Percentiles rank a stretch among this genome's conserved stretches.
phyloP scores from a whole-genome alignment of 1,284 basidiomycete species.

The Leccinum angustisporum region DNA sequence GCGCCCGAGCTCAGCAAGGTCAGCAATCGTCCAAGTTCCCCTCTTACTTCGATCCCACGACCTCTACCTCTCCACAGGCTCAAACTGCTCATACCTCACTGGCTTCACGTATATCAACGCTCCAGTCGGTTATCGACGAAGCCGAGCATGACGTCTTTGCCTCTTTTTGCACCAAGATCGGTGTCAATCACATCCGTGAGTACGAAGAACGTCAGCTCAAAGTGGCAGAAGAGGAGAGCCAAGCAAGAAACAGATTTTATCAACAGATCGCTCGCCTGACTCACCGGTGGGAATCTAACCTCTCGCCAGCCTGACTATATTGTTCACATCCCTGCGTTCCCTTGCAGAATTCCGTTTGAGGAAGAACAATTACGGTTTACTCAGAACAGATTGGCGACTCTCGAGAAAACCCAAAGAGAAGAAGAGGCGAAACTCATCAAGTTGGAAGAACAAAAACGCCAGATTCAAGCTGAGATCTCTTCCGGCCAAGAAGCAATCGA shows the following conservation, averaged over 20 bases:
- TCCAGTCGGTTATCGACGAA: constrained; percentile 63
- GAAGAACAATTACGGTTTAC: constrained; percentile 67
- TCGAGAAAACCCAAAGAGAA: constrained; percentile 65
- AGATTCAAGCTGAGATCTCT: constrained; percentile 66
- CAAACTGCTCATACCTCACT: constrained; percentile 53
- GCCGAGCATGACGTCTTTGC: constrained; percentile 85
- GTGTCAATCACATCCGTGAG: constrained; percentile 84
- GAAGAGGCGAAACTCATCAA: constrained; percentile 60
- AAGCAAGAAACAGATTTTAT: constrained; percentile 81
- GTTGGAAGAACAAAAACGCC: constrained; percentile 55
- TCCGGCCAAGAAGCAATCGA: constrained; percentile 60
- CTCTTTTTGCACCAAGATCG: constrained; percentile 80
- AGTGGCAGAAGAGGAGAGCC: constrained; percentile 83
- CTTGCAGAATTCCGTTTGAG: constrained; percentile 73
- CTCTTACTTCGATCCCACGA: background rate
- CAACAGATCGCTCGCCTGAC: constrained; percentile 85
- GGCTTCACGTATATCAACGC: constrained; percentile 52
- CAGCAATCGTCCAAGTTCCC: constrained; percentile 4
- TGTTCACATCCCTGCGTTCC: constrained; percentile 1
- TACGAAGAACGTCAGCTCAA: constrained; percentile 94
- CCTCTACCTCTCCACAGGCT: constrained; percentile 40
- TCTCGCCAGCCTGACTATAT: constrained; percentile 4
- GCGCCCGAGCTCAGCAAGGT: constrained; percentile 71
- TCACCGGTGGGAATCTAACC: constrained; percentile 73
- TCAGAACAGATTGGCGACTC: constrained; percentile 64